Evolutionary conservation across 495 filamentous ascomycete genomes (phyloP).

Genomic region (Hamigera avellanea): DNA sequence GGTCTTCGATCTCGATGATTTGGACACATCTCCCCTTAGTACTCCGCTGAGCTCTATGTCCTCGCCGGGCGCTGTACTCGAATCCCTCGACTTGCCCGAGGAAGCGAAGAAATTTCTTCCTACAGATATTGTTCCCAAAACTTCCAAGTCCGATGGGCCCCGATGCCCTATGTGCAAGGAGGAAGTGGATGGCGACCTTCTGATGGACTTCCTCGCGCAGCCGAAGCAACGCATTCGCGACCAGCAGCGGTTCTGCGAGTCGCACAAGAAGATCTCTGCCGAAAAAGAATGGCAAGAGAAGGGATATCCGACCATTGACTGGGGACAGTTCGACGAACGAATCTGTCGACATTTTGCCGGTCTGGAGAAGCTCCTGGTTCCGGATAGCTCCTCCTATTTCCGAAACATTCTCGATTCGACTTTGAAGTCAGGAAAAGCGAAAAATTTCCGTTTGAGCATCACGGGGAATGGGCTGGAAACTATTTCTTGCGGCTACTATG

Average conservation of each 20-base stretch:
- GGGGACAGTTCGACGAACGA: slow-evolving; percentile 54
- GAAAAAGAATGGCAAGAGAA: slow-evolving; percentile 45
- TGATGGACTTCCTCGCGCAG: slow-evolving; percentile 33
- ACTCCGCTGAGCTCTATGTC: slow-evolving; percentile 7
- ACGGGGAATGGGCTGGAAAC: slow-evolving; percentile 23
- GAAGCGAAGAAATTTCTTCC: not conserved
- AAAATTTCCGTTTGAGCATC: slow-evolving; percentile 43
- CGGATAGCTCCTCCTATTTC: slow-evolving; percentile 46
- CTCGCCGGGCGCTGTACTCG: too few relatives aligned
- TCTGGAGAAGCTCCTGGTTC: slow-evolving; percentile 48
- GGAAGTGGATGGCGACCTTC: slow-evolving; percentile 40
- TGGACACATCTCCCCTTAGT: slow-evolving; percentile 8
- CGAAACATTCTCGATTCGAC: slow-evolving; percentile 45
- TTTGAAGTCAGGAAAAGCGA: slow-evolving; percentile 48
- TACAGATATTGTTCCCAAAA: not conserved
- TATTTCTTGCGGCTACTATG: slow-evolving; percentile 75
- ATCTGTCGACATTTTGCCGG: slow-evolving; percentile 42
- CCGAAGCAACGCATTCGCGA: slow-evolving; percentile 46
- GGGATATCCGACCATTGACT: slow-evolving; percentile 72
- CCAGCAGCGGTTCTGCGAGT: slow-evolving; percentile 57
- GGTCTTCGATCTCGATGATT: slow-evolving; percentile 11
- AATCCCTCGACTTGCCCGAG: slow-evolving; percentile 2
- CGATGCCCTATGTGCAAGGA: slow-evolving; percentile 61
- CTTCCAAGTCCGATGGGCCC: slow-evolving; percentile 3
- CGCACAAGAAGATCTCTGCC: slow-evolving; percentile 52